phyloP scores from a whole-genome alignment of 2,329 filamentous ascomycete genomes.

The Ceratocystis huliohia region DNA sequence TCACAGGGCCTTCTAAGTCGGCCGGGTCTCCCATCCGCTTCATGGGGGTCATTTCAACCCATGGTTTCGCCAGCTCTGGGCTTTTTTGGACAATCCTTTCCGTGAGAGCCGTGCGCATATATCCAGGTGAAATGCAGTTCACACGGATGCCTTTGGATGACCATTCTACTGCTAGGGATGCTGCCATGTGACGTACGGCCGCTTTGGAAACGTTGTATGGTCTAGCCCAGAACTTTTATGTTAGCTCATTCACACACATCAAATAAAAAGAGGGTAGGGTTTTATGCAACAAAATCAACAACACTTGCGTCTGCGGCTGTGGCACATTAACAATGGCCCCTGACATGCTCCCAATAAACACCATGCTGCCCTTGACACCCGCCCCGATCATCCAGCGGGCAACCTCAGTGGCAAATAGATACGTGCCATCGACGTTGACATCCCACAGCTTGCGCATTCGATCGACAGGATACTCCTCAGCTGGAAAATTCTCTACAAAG shows the following conservation, averaged over 20 bases:
- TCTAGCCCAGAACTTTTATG: constrained; percentile 26
- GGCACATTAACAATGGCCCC: constrained; percentile 89
- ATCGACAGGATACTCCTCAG: constrained; percentile 79
- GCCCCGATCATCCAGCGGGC: constrained; percentile 81
- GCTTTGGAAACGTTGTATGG: constrained; percentile 93
- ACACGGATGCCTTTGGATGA: constrained; percentile 76
- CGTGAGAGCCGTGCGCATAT: constrained; percentile 92
- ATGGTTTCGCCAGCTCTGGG: constrained; percentile 76
- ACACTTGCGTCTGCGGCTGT: constrained; percentile 63
- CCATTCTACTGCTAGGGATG: constrained; percentile 89
- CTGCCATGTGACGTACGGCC: constrained; percentile 75
- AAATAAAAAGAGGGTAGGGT: not conserved
- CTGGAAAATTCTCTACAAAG: constrained; percentile 92
- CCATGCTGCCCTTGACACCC: constrained; percentile 68
- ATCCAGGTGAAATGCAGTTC: constrained; percentile 89
- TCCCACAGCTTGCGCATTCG: constrained; percentile 87
- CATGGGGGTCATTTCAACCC: constrained; percentile 82
- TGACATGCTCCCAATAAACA: constrained; percentile 93
- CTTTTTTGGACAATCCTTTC: constrained; percentile 91
- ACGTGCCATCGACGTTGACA: constrained; percentile 87
- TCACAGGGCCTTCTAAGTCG: constrained; percentile 86
- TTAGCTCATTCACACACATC: not conserved
- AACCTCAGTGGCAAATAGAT: constrained; percentile 71
- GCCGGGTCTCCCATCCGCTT: constrained; percentile 88
- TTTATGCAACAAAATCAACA: too few species aligned